phyloP scores from a whole-genome alignment of 2,329 filamentous ascomycete genomes.

The Beauveria varroae region DNA sequence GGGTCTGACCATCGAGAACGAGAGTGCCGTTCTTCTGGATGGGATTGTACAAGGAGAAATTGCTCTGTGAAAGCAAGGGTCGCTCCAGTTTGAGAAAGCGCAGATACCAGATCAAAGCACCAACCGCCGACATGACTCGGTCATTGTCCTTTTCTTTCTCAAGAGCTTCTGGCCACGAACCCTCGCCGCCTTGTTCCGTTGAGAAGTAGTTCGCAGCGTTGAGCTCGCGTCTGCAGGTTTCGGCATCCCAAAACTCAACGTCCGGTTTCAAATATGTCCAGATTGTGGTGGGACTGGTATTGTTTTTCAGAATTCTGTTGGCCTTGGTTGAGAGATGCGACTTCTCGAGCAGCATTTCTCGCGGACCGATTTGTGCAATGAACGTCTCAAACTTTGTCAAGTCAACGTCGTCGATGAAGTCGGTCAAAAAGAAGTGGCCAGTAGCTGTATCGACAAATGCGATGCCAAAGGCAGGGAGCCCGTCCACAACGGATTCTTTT shows the following conservation, averaged over 20 bases:
- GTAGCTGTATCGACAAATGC: constrained; percentile 94
- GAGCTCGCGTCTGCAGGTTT: constrained; percentile 74
- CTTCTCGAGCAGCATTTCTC: constrained; percentile 86
- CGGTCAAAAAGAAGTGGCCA: constrained; percentile 87
- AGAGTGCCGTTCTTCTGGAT: constrained; percentile 86
- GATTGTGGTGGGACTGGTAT: constrained; percentile 82
- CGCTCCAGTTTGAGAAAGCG: constrained; percentile 81
- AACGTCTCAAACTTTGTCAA: constrained; percentile 97
- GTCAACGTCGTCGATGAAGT: constrained; percentile 86
- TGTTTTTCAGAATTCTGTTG: constrained; percentile 90
- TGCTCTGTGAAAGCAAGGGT: constrained; percentile 78
- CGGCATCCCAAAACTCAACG: constrained; percentile 86
- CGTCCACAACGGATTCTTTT: constrained; percentile 70
- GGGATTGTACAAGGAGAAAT: constrained; percentile 86
- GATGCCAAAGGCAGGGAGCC: constrained; percentile 77
- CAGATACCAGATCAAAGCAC: constrained; percentile 82
- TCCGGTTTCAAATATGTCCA: constrained; percentile 89
- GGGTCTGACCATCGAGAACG: constrained; percentile 87
- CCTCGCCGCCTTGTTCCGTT: constrained; percentile 46
- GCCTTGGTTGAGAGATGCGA: constrained; percentile 80
- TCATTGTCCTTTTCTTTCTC: constrained; percentile 69
- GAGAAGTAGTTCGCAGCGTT: constrained; percentile 73
- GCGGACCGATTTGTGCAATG: constrained; percentile 82
- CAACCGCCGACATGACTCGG: constrained; percentile 81
- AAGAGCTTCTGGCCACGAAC: constrained; percentile 69